Evolutionary conservation across 129 eudicot species (phyloP).

Genomic region (Rutidosis leptorrhynchoides): DNA sequence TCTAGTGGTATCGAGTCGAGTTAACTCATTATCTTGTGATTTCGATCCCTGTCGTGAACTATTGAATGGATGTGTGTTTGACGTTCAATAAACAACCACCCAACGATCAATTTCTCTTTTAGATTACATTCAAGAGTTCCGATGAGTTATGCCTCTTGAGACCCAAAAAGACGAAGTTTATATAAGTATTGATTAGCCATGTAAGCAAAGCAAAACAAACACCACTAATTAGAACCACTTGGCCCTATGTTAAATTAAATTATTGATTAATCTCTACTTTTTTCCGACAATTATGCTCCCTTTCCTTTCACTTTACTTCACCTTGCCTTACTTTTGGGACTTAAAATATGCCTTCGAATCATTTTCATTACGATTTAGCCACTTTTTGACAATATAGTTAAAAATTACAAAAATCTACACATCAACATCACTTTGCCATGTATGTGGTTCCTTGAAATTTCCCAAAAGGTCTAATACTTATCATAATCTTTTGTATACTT

Average conservation of each 20-base stretch:
- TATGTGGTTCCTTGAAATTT: not conserved
- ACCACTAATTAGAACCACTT: not conserved
- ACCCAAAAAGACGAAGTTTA: too few species aligned
- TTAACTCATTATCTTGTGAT: too few species aligned
- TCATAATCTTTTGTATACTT: constrained; percentile 15
- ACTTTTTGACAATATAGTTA: constrained; percentile 2
- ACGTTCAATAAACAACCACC: too few species aligned
- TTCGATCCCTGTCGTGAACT: too few species aligned
- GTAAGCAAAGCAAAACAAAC: not conserved
- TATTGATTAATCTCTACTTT: not conserved
- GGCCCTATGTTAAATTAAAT: too few species aligned
- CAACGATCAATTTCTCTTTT: too few species aligned
- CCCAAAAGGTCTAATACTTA: constrained; percentile 16
- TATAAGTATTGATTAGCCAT: not conserved
- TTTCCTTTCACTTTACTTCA: constrained; percentile 13
- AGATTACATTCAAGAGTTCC: too few species aligned
- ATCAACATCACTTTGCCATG: not conserved
- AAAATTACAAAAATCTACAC: not conserved
- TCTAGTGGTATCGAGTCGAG: too few species aligned
- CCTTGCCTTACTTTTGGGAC: constrained; percentile 19
- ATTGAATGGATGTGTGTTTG: too few species aligned
- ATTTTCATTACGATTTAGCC: not conserved
- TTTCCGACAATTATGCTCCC: constrained; percentile 4
- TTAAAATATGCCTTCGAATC: not conserved
- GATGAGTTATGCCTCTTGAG: too few species aligned